Percentiles rank a stretch among this genome's conserved stretches.
These are phyloP conservation scores for Ensete ventricosum DNA, from an alignment of 176 grass and related monocot genomes.

Conservation along the genomic window DNA sequence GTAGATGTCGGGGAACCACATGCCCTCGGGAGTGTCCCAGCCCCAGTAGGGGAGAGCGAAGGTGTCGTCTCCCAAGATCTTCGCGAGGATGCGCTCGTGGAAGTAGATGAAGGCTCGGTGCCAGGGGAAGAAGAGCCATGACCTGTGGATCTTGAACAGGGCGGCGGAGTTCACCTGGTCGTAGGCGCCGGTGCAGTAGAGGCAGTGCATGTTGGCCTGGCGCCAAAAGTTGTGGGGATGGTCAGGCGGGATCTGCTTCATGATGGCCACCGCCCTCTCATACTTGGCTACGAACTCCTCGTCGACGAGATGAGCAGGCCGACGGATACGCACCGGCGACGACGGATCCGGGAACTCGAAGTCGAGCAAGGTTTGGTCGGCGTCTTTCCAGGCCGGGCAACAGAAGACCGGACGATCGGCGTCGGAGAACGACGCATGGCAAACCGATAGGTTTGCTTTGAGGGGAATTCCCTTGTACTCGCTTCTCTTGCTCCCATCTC, in stretches of 20 bases:
- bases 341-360: constrained; percentile 17
- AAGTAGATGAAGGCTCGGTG: constrained; percentile 60
- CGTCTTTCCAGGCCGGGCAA: constrained; percentile 22
- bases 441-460: background rate
- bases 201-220: constrained; percentile 57
- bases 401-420: background rate
- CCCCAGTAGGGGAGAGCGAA: constrained; percentile 46
- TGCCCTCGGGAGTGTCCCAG: constrained; percentile 47
- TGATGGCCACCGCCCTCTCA: constrained; percentile 29
- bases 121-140: constrained; percentile 57
- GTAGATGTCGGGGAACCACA: constrained; percentile 29
- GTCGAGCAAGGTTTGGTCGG: constrained; percentile 19
- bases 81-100: constrained; percentile 51
- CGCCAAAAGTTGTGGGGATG: constrained; percentile 59
- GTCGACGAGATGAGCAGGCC: constrained; percentile 20
- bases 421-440: background rate
- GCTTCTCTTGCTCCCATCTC: background rate
- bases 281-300: constrained; percentile 40
- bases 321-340: constrained; percentile 24
- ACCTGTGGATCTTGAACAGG: constrained; percentile 35
- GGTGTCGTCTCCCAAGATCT: constrained; percentile 32
- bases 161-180: constrained; percentile 17
- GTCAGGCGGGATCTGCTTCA: constrained; percentile 16
- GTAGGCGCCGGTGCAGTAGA: constrained; percentile 54
- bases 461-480: background rate